A percentile compares a stretch with the other conserved stretches of the same genome.
phyloP scores from a whole-genome alignment of 1,139 yeast genomes.

The Protomyces arabidopsidicola region DNA sequence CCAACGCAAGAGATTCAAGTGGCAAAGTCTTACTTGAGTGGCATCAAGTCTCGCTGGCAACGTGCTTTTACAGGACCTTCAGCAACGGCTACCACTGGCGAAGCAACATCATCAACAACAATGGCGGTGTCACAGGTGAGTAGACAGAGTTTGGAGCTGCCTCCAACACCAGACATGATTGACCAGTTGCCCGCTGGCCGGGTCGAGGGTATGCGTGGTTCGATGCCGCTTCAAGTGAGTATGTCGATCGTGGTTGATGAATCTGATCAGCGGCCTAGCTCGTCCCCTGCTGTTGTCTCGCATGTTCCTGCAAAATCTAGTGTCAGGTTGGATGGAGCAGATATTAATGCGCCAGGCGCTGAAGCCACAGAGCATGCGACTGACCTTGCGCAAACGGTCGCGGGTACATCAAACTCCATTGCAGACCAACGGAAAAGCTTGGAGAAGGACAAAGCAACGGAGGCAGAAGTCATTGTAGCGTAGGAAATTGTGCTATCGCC shows the following conservation, averaged over 20 bases:
- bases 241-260: neutral
- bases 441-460: too few species aligned
- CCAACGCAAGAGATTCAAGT: neutral
- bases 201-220: neutral
- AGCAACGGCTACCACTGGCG: neutral
- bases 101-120: neutral
- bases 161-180: neutral
- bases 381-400: too few species aligned
- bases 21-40: slow-evolving; percentile 8
- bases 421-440: too few species aligned
- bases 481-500: too few species aligned
- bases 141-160: neutral
- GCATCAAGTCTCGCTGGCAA: slow-evolving; percentile 23
- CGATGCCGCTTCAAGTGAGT: neutral
- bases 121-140: neutral
- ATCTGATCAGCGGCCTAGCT: neutral
- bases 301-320: neutral
- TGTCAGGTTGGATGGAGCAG: too few species aligned
- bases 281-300: neutral
- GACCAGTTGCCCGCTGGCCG: neutral
- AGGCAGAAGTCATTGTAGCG: too few species aligned
- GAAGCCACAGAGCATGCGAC: too few species aligned
- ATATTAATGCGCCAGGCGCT: too few species aligned
- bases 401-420: too few species aligned
- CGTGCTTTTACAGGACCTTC: slow-evolving; percentile 1